These are phyloP conservation scores for Diaporthe longicolla DNA, from an alignment of 2,329 filamentous ascomycete genomes.

Conservation along the genomic window DNA sequence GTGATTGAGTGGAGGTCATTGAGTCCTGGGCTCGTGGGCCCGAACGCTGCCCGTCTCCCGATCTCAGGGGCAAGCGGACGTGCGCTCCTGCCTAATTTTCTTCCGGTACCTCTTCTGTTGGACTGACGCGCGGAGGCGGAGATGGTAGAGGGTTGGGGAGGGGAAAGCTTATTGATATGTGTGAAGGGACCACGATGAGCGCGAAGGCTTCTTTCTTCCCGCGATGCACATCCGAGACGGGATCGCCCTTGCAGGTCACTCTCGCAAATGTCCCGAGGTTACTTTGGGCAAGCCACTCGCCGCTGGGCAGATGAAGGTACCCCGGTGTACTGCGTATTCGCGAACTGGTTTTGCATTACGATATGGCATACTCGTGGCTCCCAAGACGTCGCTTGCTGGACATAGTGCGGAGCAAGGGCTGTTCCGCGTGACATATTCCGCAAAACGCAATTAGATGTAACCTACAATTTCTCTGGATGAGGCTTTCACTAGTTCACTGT, in stretches of 20 bases:
- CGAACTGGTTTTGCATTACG: neutral
- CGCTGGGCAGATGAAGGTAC: neutral
- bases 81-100: neutral
- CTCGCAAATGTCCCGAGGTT: slow-evolving; percentile 22
- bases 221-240: slow-evolving; percentile 16
- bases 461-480: neutral
- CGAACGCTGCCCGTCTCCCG: neutral
- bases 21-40: neutral
- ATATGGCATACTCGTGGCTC: neutral
- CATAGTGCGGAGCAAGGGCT: neutral
- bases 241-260: slow-evolving; percentile 24
- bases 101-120: neutral
- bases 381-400: neutral
- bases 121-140: neutral
- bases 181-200: slow-evolving; percentile 3
- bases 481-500: neutral
- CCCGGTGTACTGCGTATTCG: neutral
- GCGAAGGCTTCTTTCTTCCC: neutral
- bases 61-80: neutral
- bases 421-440: neutral
- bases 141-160: neutral
- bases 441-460: neutral
- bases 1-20: neutral
- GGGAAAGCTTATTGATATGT: slow-evolving; percentile 11
- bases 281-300: neutral